Evolutionary conservation across 2,329 filamentous ascomycete genomes (phyloP).

Genomic region (Cercospora beticola): DNA sequence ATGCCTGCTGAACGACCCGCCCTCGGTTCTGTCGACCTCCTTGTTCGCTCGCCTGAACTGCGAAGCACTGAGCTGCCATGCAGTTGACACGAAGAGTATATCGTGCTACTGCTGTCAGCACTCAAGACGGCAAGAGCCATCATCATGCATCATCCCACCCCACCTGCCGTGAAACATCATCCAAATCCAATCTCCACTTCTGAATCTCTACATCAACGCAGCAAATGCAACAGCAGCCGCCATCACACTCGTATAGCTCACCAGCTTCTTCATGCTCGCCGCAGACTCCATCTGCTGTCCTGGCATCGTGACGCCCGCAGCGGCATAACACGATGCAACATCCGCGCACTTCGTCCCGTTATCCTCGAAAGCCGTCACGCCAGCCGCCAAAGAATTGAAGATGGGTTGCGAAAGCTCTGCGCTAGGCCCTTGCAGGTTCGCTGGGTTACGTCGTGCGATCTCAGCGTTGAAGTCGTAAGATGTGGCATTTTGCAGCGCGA

Average conservation of each 20-base stretch:
- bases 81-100: neutral
- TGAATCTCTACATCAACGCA: conserved; percentile 2
- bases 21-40: neutral
- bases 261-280: neutral
- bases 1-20: neutral
- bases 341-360: conserved; percentile 5
- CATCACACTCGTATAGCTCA: conserved; percentile 1
- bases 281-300: neutral
- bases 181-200: neutral
- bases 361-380: conserved; percentile 12
- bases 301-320: neutral
- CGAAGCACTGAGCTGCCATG: neutral
- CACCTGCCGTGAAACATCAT: neutral
- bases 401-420: conserved; percentile 7
- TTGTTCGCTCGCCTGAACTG: neutral
- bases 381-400: conserved; percentile 9
- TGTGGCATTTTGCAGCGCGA: conserved; percentile 16
- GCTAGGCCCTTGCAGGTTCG: conserved; percentile 4
- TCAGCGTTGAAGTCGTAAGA: conserved; percentile 13
- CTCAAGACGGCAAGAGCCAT: neutral
- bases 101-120: neutral
- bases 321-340: neutral
- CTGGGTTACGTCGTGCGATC: conserved; percentile 6
- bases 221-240: conserved; percentile 4
- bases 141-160: neutral